Percentiles rank a stretch among this genome's conserved stretches.
phyloP scores from a whole-genome alignment of 352 stramenopile species.

The Globisporangium canariense region DNA sequence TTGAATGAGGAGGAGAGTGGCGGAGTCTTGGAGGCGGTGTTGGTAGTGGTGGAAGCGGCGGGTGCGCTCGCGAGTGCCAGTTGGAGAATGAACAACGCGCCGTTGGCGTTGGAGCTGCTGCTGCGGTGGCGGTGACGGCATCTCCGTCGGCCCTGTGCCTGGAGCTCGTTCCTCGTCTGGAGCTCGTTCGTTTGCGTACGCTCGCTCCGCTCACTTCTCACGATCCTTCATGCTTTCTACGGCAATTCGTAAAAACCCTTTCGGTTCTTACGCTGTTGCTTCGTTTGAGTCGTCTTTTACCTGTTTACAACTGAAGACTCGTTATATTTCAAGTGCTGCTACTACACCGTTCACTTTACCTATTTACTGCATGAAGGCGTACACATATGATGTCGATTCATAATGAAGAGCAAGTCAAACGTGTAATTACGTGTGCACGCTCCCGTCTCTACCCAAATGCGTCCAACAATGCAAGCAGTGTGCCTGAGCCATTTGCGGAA shows the following conservation, averaged over 20 bases:
- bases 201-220: conserved; percentile 5
- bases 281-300: background rate
- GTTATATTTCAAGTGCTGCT: background rate
- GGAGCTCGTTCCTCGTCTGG: background rate
- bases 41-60: background rate
- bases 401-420: background rate
- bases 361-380: background rate
- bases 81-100: conserved; percentile 22
- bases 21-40: background rate
- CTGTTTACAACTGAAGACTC: background rate
- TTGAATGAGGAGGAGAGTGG: background rate
- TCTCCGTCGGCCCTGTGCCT: background rate
- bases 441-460: background rate
- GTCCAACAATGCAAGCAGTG: background rate
- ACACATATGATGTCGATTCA: background rate
- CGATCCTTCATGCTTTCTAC: conserved; percentile 5
- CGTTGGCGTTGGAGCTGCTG: background rate
- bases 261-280: background rate
- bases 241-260: conserved; percentile 18
- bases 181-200: background rate
- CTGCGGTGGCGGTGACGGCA: no score
- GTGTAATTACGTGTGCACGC: conserved; percentile 9
- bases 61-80: conserved; percentile 23
- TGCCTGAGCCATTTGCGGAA: conserved; percentile 3
- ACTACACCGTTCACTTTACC: background rate